These are phyloP conservation scores for Meripilus lineatus DNA, from an alignment of 1,284 basidiomycete species.

Conservation along the genomic window DNA sequence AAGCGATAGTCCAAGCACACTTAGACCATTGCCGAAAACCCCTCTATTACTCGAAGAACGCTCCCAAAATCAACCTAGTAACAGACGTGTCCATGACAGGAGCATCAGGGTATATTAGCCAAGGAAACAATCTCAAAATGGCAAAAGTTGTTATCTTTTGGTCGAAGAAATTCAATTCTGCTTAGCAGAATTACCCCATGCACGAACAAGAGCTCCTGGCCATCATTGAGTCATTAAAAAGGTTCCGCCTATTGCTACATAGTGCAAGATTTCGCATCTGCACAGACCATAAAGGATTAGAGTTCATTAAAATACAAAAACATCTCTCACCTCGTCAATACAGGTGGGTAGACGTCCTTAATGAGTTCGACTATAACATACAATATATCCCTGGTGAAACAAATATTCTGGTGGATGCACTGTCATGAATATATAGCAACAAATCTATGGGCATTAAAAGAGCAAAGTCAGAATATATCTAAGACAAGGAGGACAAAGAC, in stretches of 20 bases:
- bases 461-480: constrained; percentile 21
- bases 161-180: constrained; percentile 13
- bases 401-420: constrained; percentile 29
- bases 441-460: constrained; percentile 22
- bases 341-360: constrained; percentile 27
- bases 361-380: constrained; percentile 27
- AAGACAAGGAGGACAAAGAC: not conserved
- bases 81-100: constrained; percentile 10
- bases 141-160: constrained; percentile 10
- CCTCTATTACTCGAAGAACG: constrained; percentile 17
- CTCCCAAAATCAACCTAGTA: constrained; percentile 16
- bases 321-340: constrained; percentile 25
- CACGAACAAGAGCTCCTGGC: constrained; percentile 23
- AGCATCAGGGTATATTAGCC: constrained; percentile 18
- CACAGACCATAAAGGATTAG: too few species aligned
- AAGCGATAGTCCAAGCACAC: constrained; percentile 15
- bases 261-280: constrained; percentile 26
- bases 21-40: constrained; percentile 15
- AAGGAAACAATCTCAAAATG: constrained; percentile 7
- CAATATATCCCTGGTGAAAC: constrained; percentile 21
- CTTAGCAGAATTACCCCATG: constrained; percentile 21
- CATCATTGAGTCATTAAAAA: constrained; percentile 15
- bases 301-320: constrained; percentile 19
- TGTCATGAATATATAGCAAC: constrained; percentile 31
- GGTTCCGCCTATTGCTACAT: constrained; percentile 18